Evolutionary conservation across 257 asterid genomes (phyloP), one percentile per base, ranked within the genome.

Genomic region (Gentiana straminea): DNA sequence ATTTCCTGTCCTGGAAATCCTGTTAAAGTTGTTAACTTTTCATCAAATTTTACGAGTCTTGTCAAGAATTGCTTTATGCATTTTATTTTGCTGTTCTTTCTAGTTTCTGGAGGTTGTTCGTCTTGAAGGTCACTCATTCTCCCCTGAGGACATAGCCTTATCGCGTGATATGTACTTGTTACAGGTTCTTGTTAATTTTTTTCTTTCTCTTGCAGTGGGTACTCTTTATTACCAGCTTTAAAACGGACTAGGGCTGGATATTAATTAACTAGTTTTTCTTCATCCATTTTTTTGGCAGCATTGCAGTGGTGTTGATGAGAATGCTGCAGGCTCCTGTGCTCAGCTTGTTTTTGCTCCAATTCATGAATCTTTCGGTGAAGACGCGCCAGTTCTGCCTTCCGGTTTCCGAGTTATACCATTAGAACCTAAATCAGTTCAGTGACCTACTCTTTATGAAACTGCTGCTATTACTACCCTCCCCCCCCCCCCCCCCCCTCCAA

Each of bases 311-410:
- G 76, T 83, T 7, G 94, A 92, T 55, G 99, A 92, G 73, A 74
- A 81, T 44, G 74, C 75, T 35, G 73, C 76, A 5, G 94, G 95
- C 48, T 71, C 88, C 35, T 91, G 94, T 62, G 86, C 96, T 64
- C 95, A 92, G 84, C 95, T 92, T 7, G 94, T 92, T 56, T 92
- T 92, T 74, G 94, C 97, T 43, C 94, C 99, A 1, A 88, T 92
- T 11, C 95, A 88, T 49, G 99, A 85, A 65, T 81, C 95, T 12
- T 88, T 92, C 49, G 93, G 94, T 10, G 97, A 92, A 34, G 99
- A 92, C 61, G 97, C 94, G 54, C 91, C 89, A 13, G 35, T 92
- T 74, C 83, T 88, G 41, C 86, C 97, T 8, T 88, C 97, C 44
- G 99, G 99, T 11, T 92, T 92, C 61, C 97, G 89, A 44, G 94